Base-by-base conservation (phyloP, 2,329 filamentous ascomycete species). In the Pseudogymnoascus sp. region DNA sequence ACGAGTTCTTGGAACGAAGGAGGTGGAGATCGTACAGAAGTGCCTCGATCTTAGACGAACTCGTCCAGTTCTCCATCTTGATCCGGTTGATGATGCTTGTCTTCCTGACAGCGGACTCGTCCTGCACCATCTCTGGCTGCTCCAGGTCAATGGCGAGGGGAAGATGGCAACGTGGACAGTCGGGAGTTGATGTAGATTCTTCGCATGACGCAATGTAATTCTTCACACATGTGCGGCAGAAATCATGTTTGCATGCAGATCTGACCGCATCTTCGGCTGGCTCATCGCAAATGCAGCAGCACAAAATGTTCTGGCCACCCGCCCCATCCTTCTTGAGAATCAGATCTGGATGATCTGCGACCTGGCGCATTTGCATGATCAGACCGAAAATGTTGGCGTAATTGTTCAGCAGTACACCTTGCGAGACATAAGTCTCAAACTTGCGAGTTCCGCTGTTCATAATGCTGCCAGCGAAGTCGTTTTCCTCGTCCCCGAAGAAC, bases 321-420 rank as follows among this genome's bases (percentile, higher is more conserved):
- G 92, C 86, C 2, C 83, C 84, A 66, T 93, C 85, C 77, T 95
- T 97, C 78, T 93, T 96, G 66, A 97, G 77, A 59, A 99, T 89
- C 37, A 99, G 77, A 76, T 99, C 95, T 0, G 95, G 95, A 73
- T 99, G 95, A 68, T 99, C 95, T 6, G 95, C 92, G 26, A 97
- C 91, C 77, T 99, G 95, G 63, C 95, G 89, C 93, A 99, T 97
- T 75, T 96, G 93, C 91, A 97, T 97, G 72, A 99, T 97, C 63
- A 99, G 82, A 72, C 93, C 93, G 71, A 99, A 99, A 68, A 99
- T 97, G 74, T 99, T 99, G 78, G 95, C 95, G 70, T 97, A 97
- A 73, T 97, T 96, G 80, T 97, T 92, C 65, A 99, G 83, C 76
- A 99, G 86, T 19, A 97, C 93, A 78, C 92, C 93, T 67, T 92